phyloP scores from a whole-genome alignment of 2,329 filamentous ascomycete genomes.

The Macroventuria anomochaeta region DNA sequence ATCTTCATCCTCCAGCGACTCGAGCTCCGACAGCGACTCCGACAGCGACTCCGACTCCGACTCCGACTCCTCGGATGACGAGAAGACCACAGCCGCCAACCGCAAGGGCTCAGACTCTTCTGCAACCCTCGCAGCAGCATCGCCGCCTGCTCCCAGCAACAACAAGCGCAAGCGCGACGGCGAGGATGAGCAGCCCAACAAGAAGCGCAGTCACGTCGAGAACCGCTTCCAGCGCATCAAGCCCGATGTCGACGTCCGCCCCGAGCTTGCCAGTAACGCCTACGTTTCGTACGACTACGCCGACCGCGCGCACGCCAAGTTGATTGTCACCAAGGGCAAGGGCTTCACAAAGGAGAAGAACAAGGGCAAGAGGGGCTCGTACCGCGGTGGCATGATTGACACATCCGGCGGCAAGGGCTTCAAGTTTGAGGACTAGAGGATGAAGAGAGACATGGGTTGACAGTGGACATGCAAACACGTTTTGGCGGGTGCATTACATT shows the following conservation, averaged over 20 bases:
- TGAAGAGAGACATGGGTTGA: no score
- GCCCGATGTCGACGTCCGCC: constrained; percentile 71
- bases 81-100: constrained; percentile 37
- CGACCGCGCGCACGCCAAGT: constrained; percentile 82
- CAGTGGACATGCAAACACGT: no score
- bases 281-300: constrained; percentile 89
- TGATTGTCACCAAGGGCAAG: constrained; percentile 91
- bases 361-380: constrained; percentile 80
- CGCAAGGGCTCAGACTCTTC: constrained; percentile 52
- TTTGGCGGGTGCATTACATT: no score
- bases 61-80: constrained; percentile 24
- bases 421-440: constrained; percentile 92
- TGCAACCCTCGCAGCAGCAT: constrained; percentile 42
- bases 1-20: constrained; percentile 28
- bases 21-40: constrained; percentile 26
- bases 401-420: constrained; percentile 81
- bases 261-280: constrained; percentile 75
- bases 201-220: constrained; percentile 42
- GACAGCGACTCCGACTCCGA: constrained; percentile 24
- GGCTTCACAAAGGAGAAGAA: constrained; percentile 99
- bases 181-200: constrained; percentile 40
- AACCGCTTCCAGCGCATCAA: constrained; percentile 79
- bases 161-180: constrained; percentile 53
- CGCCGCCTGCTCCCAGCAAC: constrained; percentile 39
- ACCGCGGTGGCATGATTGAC: constrained; percentile 88